A percentile compares a stretch with the other conserved stretches of the same genome.
Evolutionary conservation across 169 alveolate genomes (phyloP).

Genomic region (Plasmodium falciparum): DNA sequence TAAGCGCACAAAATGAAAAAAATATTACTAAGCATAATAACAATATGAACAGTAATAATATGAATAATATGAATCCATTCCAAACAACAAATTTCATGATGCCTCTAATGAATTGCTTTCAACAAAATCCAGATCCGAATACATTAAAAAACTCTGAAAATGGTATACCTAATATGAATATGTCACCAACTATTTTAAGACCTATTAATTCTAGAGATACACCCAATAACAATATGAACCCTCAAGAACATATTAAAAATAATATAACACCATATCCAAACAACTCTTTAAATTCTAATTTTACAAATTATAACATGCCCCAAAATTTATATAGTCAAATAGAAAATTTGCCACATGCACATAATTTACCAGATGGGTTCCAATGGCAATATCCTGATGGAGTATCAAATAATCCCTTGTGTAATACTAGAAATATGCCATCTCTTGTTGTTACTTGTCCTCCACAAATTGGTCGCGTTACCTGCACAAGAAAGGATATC

Average conservation of each 20-base stretch:
- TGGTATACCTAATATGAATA: slow-evolving; percentile 6
- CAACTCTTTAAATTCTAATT: slow-evolving; percentile 19
- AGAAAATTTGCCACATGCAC: slow-evolving; percentile 61
- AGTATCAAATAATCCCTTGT: slow-evolving; percentile 22
- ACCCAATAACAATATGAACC: slow-evolving; percentile 4
- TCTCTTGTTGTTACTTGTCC: slow-evolving; percentile 85
- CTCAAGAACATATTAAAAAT: background rate
- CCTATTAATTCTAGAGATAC: slow-evolving; percentile 17
- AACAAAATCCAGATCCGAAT: slow-evolving; percentile 2
- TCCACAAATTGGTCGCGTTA: slow-evolving; percentile 84
- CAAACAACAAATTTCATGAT: slow-evolving; percentile 55
- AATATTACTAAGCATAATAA: slow-evolving; percentile 10
- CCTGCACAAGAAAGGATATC: slow-evolving; percentile 77
- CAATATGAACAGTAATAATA: background rate
- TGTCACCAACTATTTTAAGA: slow-evolving; percentile 41
- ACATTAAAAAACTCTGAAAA: slow-evolving; percentile 5
- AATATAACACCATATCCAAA: background rate
- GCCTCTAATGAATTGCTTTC: slow-evolving; percentile 49
- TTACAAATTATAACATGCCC: slow-evolving; percentile 9
- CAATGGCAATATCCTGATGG: slow-evolving; percentile 81
- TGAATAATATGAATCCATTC: slow-evolving; percentile 14
- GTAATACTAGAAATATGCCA: slow-evolving; percentile 74
- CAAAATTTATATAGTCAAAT: slow-evolving; percentile 43
- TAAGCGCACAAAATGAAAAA: slow-evolving; percentile 49
- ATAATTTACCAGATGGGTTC: slow-evolving; percentile 83